Evolutionary conservation across 768 basidiomycete genomes (phyloP).

Genomic region (Chalciporus piperatus): DNA sequence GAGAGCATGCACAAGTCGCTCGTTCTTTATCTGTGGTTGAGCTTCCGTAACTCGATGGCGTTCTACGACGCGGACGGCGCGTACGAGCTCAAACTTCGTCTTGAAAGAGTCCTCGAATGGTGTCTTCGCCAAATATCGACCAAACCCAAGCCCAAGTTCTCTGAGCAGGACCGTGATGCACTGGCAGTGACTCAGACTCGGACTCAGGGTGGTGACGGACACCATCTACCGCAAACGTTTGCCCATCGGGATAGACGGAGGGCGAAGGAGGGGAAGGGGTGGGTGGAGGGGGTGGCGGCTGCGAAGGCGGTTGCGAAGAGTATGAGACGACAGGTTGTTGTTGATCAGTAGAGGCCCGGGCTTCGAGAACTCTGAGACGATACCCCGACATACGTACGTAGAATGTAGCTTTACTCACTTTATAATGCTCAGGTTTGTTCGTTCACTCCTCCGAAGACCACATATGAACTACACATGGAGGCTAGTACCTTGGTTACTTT

Average conservation of each 20-base stretch:
- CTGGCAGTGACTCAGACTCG: too few relatives aligned
- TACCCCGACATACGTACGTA: too few relatives aligned
- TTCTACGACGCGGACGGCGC: slow-evolving; percentile 60
- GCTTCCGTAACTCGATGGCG: slow-evolving; percentile 62
- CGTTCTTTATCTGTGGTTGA: slow-evolving; percentile 83
- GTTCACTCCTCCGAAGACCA: too few relatives aligned
- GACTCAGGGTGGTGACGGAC: too few relatives aligned
- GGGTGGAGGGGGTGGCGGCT: slow-evolving; percentile 17
- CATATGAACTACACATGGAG: too few relatives aligned
- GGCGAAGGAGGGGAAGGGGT: slow-evolving; percentile 11
- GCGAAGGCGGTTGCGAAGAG: slow-evolving; percentile 19
- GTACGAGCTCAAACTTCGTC: slow-evolving; percentile 50
- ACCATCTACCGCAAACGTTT: slow-evolving; percentile 1
- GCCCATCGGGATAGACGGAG: slow-evolving; percentile 23
- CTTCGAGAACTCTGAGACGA: too few relatives aligned
- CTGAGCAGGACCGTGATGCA: background rate
- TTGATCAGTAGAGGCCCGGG: background rate
- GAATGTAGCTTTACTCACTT: background rate
- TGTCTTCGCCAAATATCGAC: slow-evolving; percentile 44
- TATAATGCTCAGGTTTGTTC: background rate
- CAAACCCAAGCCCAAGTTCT: slow-evolving; percentile 2
- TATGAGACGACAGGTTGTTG: background rate
- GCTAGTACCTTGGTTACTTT: too few relatives aligned
- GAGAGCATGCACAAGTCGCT: slow-evolving; percentile 78
- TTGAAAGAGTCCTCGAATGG: slow-evolving; percentile 70